Evolutionary conservation across 2,329 filamentous ascomycete genomes (phyloP).

Genomic region (Capronia epimyces): DNA sequence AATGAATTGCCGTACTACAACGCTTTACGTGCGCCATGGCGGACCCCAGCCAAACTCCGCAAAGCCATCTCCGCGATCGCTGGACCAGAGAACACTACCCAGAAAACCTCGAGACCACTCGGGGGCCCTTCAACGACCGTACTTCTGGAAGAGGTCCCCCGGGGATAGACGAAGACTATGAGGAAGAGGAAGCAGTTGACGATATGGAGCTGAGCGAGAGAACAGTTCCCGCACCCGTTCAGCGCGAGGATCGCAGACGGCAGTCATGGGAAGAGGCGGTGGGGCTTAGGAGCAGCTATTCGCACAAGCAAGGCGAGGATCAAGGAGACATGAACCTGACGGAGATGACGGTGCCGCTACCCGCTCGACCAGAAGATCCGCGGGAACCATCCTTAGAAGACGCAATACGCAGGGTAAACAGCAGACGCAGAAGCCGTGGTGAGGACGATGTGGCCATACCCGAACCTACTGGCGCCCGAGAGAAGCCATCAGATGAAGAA

Average conservation of each 20-base stretch:
- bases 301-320: not conserved
- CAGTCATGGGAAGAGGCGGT: conserved; percentile 10
- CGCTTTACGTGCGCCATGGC: not conserved
- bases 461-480: not conserved
- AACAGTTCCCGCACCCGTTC: conserved; percentile 4
- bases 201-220: conserved; percentile 10
- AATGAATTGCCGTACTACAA: not conserved
- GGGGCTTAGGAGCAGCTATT: not conserved
- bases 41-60: not conserved
- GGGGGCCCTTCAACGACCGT: not conserved
- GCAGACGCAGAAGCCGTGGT: not conserved
- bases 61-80: not conserved
- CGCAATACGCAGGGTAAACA: conserved; percentile 8
- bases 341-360: conserved; percentile 11
- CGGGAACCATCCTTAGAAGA: conserved; percentile 3
- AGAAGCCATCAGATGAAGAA: conserved; percentile 13
- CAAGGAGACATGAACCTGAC: conserved; percentile 6
- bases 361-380: conserved; percentile 1
- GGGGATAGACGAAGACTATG: not conserved
- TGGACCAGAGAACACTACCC: conserved; percentile 1
- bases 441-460: conserved; percentile 8
- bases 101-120: not conserved
- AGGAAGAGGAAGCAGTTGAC: conserved; percentile 3
- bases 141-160: not conserved
- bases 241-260: conserved; percentile 4